Base-by-base conservation (phyloP, 176 grass and related monocot genomes). In the Oryza nivara region DNA sequence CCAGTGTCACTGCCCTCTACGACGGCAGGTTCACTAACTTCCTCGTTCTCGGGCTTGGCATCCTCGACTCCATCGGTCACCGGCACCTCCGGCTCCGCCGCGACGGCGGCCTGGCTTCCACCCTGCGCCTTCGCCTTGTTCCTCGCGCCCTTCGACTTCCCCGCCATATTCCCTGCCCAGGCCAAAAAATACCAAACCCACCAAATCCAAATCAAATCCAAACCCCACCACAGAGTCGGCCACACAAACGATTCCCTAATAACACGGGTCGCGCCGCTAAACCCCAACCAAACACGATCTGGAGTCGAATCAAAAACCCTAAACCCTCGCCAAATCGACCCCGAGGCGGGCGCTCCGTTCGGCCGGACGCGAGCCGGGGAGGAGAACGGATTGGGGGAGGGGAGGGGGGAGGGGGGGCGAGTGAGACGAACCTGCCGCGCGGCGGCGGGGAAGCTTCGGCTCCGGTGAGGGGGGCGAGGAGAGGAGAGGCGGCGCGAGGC, bases 131-230 rank as follows among this genome's bases (percentile, higher is more conserved):
- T 96, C 11, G 78, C 88, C 88, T 94, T 97, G 86, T 80, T 96
- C 65, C 78, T 99, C 38, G 76, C 81, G 32, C 88, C 92, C 72
- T 96, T 99, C 20, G 93, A 96, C 79, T 96, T 99, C 54, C 97
- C 97, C 82, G 93, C 97, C 97, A 99, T 99, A 86, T 79, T 60
- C 83, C 83, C 82, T 86, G 87, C 58, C 38, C 49, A 36, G 60
- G 6, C 36, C 68, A 85, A 16, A 40, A 16, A 40, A 82, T 28
- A 1, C 28, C 70, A 65, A 65, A 34, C 28, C 5, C 81, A 56
- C 9, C 70, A 20, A 79, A 94, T 83, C 65, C n/a, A 75, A 75
- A 80, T 79, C 43, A 76, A 76, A 47, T 40, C 38, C 17, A 34
- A 76, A 38, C n/a, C n/a, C 48, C 77, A 28, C 63, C 20, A 7